Conservation (phyloP, 108 stramenopile species). For the Bacterosira constricta region DNA sequence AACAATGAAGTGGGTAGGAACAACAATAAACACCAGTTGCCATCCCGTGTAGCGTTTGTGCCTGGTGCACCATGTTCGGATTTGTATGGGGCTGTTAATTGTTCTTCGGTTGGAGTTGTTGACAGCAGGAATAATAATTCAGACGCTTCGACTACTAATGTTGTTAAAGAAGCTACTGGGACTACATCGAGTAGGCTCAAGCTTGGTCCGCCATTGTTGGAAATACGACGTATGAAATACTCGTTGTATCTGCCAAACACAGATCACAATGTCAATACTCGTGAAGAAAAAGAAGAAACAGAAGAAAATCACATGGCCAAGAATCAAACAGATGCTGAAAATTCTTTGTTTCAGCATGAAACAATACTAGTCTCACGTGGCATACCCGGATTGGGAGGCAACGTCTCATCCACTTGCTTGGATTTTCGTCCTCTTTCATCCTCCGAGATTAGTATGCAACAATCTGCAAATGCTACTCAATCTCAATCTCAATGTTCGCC, state of each 20-base stretch:
- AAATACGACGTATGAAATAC: constrained; percentile 34
- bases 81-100: constrained; percentile 45
- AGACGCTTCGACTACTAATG: not conserved
- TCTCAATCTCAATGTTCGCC: not conserved
- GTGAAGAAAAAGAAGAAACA: not conserved
- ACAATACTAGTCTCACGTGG: constrained; percentile 56
- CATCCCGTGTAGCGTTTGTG: constrained; percentile 21
- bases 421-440: constrained; percentile 39
- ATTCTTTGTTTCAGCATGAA: constrained; percentile 23
- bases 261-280: not conserved
- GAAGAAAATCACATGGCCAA: not conserved
- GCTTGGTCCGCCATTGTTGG: constrained; percentile 36
- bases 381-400: constrained; percentile 59
- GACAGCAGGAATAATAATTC: not conserved
- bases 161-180: not conserved
- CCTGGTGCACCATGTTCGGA: constrained; percentile 16
- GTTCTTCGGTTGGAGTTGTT: not conserved
- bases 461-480: too few relatives aligned
- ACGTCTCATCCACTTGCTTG: constrained; percentile 68
- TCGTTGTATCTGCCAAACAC: not conserved
- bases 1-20: too few relatives aligned
- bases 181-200: constrained; percentile 9
- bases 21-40: too few relatives aligned
- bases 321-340: too few relatives aligned
- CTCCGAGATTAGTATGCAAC: too few relatives aligned